These are phyloP conservation scores for Nematocida parisii DNA, from an alignment of 371 early-diverging fungal species.

Conservation along the genomic window DNA sequence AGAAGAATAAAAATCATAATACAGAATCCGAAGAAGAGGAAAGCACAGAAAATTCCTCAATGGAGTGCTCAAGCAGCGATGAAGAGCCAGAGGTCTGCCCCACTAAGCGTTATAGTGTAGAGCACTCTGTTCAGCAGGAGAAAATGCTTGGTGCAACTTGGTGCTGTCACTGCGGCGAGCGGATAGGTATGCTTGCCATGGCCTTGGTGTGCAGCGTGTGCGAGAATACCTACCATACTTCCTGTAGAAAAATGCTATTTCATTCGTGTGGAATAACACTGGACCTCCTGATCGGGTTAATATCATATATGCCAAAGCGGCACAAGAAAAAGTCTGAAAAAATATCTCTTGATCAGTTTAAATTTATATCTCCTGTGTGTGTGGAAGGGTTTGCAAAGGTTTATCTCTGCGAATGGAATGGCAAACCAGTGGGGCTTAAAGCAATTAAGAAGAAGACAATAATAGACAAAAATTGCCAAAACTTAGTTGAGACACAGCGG, in stretches of 20 bases:
- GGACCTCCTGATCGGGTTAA: constrained; percentile 71
- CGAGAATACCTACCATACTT: constrained; percentile 75
- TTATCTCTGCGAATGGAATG: constrained; percentile 79
- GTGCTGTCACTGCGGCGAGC: constrained; percentile 92
- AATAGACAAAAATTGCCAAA: constrained; percentile 81
- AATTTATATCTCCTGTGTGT: constrained; percentile 83
- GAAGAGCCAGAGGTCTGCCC: not conserved
- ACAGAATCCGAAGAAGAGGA: not conserved
- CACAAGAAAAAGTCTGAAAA: not conserved
- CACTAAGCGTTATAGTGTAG: constrained; percentile 75
- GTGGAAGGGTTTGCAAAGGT: constrained; percentile 95
- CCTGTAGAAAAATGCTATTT: constrained; percentile 79
- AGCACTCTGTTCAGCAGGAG: constrained; percentile 79
- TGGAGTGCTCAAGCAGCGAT: not conserved
- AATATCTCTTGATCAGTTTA: constrained; percentile 77
- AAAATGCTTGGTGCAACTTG: constrained; percentile 78
- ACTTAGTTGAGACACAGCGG: constrained; percentile 81
- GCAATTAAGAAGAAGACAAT: constrained; percentile 88
- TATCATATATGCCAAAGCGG: constrained; percentile 46
- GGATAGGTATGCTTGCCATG: constrained; percentile 77
- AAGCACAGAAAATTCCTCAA: not conserved
- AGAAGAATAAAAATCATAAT: not conserved
- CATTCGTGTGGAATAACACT: constrained; percentile 83
- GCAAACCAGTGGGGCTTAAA: constrained; percentile 84
- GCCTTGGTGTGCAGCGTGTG: constrained; percentile 73